Conservation (phyloP, 371 early-diverging fungal genomes). For the Coemansia sp. region DNA sequence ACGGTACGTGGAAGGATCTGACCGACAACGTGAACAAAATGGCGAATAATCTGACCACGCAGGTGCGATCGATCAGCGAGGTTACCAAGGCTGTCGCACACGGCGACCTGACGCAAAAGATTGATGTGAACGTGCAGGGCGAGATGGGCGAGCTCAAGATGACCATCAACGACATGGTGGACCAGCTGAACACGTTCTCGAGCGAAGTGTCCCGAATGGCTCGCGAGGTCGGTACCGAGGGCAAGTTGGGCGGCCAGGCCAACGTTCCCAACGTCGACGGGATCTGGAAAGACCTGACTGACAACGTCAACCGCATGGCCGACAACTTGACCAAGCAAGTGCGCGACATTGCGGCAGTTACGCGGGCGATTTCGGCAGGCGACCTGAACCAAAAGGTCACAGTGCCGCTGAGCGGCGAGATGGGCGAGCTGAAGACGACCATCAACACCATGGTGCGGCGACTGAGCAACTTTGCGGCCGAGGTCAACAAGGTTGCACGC, state of each 20-base stretch:
- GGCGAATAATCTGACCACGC: slow-evolving; percentile 57
- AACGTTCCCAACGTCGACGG: slow-evolving; percentile 58
- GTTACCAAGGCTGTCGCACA: slow-evolving; percentile 54
- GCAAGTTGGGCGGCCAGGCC: slow-evolving; percentile 61
- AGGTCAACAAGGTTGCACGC: slow-evolving; percentile 53
- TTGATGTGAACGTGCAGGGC: slow-evolving; percentile 55
- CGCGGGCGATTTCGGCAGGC: slow-evolving; percentile 50
- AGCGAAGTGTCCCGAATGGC: slow-evolving; percentile 66
- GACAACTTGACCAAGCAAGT: slow-evolving; percentile 58
- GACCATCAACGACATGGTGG: slow-evolving; percentile 58
- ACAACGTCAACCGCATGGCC: slow-evolving; percentile 67
- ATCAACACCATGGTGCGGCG: slow-evolving; percentile 69
- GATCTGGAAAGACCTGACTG: slow-evolving; percentile 61
- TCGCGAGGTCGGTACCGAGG: slow-evolving; percentile 65
- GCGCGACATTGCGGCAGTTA: slow-evolving; percentile 50
- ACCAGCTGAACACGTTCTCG: slow-evolving; percentile 60
- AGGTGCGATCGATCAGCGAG: slow-evolving; percentile 58
- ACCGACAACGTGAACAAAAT: slow-evolving; percentile 61
- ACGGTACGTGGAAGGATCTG: slow-evolving; percentile 60
- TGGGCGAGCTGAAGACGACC: slow-evolving; percentile 64
- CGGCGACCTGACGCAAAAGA: slow-evolving; percentile 54
- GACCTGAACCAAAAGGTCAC: slow-evolving; percentile 58
- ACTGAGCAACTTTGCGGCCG: slow-evolving; percentile 52
- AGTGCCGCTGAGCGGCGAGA: slow-evolving; percentile 55
- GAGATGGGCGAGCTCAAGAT: slow-evolving; percentile 55